phyloP scores from a whole-genome alignment of 495 filamentous ascomycete genomes.

The Lasiosphaeria ovina region DNA sequence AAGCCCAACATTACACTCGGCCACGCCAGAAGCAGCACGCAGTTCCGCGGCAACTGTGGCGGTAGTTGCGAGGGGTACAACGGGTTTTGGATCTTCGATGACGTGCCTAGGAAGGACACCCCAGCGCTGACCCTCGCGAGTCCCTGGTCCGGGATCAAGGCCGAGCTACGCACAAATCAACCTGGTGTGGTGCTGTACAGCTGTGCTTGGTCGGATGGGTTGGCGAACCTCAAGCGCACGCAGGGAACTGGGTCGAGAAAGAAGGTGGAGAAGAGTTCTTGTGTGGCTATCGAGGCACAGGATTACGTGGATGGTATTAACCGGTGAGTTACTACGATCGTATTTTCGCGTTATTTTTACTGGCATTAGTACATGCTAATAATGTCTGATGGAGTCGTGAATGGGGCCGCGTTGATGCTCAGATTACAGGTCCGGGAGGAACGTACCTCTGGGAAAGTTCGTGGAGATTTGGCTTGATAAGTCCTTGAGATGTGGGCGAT shows the following conservation, averaged over 20 bases:
- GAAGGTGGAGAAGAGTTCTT: constrained; percentile 51
- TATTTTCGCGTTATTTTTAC: background rate
- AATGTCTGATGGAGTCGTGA: constrained; percentile 42
- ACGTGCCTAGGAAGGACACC: constrained; percentile 42
- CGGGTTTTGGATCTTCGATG: constrained; percentile 66
- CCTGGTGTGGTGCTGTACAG: constrained; percentile 64
- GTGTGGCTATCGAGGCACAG: constrained; percentile 55
- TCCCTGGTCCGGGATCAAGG: constrained; percentile 56
- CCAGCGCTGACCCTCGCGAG: constrained; percentile 56
- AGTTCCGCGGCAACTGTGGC: constrained; percentile 61
- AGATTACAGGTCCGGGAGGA: constrained; percentile 54
- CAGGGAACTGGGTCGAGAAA: constrained; percentile 54
- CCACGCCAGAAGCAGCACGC: constrained; percentile 49
- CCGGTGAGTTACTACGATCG: constrained; percentile 39
- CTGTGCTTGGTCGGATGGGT: constrained; percentile 65
- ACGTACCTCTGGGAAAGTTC: constrained; percentile 37
- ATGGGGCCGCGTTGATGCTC: constrained; percentile 58
- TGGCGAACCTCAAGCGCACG: constrained; percentile 50
- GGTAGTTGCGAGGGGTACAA: constrained; percentile 69
- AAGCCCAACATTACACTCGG: constrained; percentile 61
- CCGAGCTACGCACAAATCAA: constrained; percentile 68
- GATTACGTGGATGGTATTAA: constrained; percentile 74
- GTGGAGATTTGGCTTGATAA: constrained; percentile 31
- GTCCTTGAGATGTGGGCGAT: background rate
- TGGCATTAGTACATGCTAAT: background rate